Percentiles rank a stretch among this genome's conserved stretches.
Conservation (phyloP, 768 basidiomycete species). For the Mycena metata region DNA sequence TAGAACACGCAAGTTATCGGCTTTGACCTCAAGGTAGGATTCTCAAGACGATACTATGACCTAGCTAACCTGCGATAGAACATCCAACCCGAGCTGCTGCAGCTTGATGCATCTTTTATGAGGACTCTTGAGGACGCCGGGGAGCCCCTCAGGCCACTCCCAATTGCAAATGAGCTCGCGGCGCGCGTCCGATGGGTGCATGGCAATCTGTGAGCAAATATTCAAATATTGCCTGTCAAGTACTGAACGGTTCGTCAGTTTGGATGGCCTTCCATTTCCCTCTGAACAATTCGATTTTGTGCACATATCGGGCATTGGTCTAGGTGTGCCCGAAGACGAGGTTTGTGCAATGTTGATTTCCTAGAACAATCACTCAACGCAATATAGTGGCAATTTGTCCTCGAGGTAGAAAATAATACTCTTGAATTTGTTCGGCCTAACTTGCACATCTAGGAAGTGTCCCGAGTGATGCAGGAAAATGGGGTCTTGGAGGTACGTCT, state of each 20-base stretch:
- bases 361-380: slow-evolving; percentile 31
- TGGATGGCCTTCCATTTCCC: slow-evolving; percentile 75
- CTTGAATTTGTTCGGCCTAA: slow-evolving; percentile 9
- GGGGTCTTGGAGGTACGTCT: slow-evolving; percentile 72
- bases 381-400: slow-evolving; percentile 71
- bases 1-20: slow-evolving; percentile 71
- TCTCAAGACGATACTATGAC: too few species aligned
- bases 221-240: slow-evolving; percentile 14
- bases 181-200: slow-evolving; percentile 74
- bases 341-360: slow-evolving; percentile 48
- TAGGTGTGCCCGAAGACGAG: slow-evolving; percentile 82
- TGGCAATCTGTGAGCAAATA: slow-evolving; percentile 69
- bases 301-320: slow-evolving; percentile 71
- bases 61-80: slow-evolving; percentile 21
- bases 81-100: slow-evolving; percentile 66
- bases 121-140: slow-evolving; percentile 33
- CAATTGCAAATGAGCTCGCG: slow-evolving; percentile 51
- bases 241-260: slow-evolving; percentile 51
- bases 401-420: slow-evolving; percentile 68
- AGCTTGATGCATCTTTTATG: slow-evolving; percentile 46
- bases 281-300: slow-evolving; percentile 74
- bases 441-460: slow-evolving; percentile 65
- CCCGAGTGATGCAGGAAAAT: slow-evolving; percentile 73
- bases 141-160: slow-evolving; percentile 12
- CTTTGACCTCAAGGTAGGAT: slow-evolving; percentile 60